Percentiles rank a stretch among this genome's conserved stretches.
Conservation (phyloP, 1,284 basidiomycete genomes). For the Mixia osmundae region DNA sequence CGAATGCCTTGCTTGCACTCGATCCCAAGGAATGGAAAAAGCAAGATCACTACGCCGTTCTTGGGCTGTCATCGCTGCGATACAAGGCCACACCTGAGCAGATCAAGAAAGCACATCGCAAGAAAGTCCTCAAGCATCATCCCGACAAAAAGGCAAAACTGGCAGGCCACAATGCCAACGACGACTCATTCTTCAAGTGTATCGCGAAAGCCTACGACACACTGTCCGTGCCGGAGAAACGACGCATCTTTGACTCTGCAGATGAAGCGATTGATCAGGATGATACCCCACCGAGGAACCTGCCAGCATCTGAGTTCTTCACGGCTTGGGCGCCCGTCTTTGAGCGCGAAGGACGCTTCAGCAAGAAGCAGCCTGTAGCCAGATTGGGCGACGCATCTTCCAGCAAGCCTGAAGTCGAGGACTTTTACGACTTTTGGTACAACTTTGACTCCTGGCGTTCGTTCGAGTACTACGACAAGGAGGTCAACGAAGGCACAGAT, state of each 20-base stretch:
- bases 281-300: slow-evolving; percentile 37
- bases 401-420: slow-evolving; percentile 60
- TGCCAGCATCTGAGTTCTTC: slow-evolving; percentile 39
- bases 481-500: slow-evolving; percentile 92
- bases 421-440: slow-evolving; percentile 98
- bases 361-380: slow-evolving; percentile 65
- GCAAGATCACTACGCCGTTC: slow-evolving; percentile 94
- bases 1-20: slow-evolving; percentile 39
- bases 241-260: slow-evolving; percentile 89
- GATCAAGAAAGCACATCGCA: slow-evolving; percentile 91
- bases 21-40: slow-evolving; percentile 99
- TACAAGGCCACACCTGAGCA: slow-evolving; percentile 74
- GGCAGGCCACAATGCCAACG: slow-evolving; percentile 48
- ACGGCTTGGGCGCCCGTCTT: slow-evolving; percentile 49
- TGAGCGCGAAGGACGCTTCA: slow-evolving; percentile 77
- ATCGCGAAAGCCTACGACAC: slow-evolving; percentile 91
- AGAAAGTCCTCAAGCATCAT: slow-evolving; percentile 97
- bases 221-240: slow-evolving; percentile 60
- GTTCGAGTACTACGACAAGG: slow-evolving; percentile 97
- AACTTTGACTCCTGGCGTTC: slow-evolving; percentile 97
- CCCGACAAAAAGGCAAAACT: slow-evolving; percentile 93
- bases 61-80: slow-evolving; percentile 73
- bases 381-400: slow-evolving; percentile 47
- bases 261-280: slow-evolving; percentile 59
- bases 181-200: slow-evolving; percentile 99